Base-by-base conservation (phyloP, 345 rosid genomes). In the Mallotus nudiflorus region DNA sequence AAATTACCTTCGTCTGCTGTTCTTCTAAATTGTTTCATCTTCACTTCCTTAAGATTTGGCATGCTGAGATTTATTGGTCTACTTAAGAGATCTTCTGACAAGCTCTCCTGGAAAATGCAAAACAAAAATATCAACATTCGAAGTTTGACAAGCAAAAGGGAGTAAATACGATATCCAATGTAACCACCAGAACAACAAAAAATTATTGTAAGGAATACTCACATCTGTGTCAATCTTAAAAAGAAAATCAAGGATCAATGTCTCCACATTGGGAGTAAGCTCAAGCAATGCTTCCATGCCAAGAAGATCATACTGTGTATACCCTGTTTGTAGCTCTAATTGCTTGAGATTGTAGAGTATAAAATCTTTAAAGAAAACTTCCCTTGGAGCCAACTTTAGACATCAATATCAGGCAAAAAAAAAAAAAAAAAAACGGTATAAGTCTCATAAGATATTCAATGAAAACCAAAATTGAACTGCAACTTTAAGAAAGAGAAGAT, bases 261-360 rank as follows among this genome's bases (percentile, higher is more conserved):
- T 67, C 71, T 67, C 71, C 55, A 67, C 9, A 40, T 53, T 54
- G 20, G 71, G 71, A 25, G 61, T 6, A 37, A 52, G 39, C 14
- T 67, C 50, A 40, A 67, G 71, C 71, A 67, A 39, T 35, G 49
- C 35, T 33, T 59, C 71, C 62, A 67, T 24, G 15, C 62, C 71
- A 12, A 54, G 71, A 35, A 67, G 71, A 53, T 67, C 71, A 52
- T 37, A 54, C 37, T 22, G n/a, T 1, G 70, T 51, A 24, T 67
- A 67, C 2, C 60, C 60, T 0, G 70, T 67, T 67, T 35, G 59
- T 16, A 67, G 60, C 70, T 53, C 70, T 37, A 67, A 51, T 8
- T 67, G 70, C 37, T 67, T 67, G 49, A 67, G 70, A 67, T 67
- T 67, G 70, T 52, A 35, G 13, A 67, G 33, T 4, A 37, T 20